Evolutionary conservation across 768 basidiomycete genomes (phyloP).

Genomic region (Mycena olivaceomarginata): DNA sequence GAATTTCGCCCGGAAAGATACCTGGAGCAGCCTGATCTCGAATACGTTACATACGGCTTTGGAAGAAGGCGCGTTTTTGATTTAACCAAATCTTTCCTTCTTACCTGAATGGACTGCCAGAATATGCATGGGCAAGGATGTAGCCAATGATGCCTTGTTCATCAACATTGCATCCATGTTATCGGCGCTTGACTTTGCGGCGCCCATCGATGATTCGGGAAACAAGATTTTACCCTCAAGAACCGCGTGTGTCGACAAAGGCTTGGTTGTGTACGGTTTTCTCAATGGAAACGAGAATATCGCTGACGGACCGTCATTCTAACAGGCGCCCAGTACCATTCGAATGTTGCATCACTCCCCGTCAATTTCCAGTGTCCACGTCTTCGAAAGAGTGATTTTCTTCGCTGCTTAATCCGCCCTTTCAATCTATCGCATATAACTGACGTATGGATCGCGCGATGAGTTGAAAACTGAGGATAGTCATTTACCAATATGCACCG

Average conservation of each 20-base stretch:
- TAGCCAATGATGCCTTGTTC: not conserved
- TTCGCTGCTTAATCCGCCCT: too few species aligned
- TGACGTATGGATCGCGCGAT: too few species aligned
- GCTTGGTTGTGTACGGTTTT: not conserved
- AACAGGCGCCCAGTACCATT: not conserved
- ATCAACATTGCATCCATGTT: not conserved
- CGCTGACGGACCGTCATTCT: not conserved
- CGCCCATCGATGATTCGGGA: not conserved
- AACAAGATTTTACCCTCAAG: not conserved
- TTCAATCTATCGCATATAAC: too few species aligned
- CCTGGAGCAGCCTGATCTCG: not conserved
- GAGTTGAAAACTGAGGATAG: too few species aligned
- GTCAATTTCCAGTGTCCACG: not conserved
- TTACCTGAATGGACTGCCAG: not conserved
- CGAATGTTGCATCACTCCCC: not conserved
- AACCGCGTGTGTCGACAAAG: not conserved
- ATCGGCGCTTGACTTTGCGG: not conserved
- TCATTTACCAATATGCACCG: too few species aligned
- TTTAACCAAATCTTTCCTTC: not conserved
- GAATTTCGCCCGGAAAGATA: constrained; percentile 24
- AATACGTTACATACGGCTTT: not conserved
- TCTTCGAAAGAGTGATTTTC: not conserved
- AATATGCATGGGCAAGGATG: not conserved
- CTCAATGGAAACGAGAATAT: not conserved
- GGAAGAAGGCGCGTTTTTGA: not conserved